A percentile compares a stretch with the other conserved stretches of the same genome.
Conservation (phyloP, 2,329 filamentous ascomycete species). For the Sporothrix luriei region DNA sequence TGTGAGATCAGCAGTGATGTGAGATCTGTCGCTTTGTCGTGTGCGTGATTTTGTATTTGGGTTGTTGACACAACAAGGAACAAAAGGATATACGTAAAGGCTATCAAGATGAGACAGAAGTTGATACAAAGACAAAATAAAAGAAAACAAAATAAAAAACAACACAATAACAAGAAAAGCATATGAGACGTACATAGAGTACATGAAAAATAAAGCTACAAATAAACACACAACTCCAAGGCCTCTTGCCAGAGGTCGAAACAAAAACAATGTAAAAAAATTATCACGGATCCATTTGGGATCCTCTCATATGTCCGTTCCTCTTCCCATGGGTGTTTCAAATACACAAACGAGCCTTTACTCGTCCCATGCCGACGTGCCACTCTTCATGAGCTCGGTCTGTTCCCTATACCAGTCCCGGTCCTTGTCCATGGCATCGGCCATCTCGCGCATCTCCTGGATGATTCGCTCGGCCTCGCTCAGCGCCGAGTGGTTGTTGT, state of each 20-base stretch:
- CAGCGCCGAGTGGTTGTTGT: background rate
- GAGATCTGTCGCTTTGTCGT: background rate
- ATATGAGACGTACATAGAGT: background rate
- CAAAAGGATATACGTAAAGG: background rate
- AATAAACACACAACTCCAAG: background rate
- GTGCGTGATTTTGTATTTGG: background rate
- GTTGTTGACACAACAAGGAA: conserved; percentile 8
- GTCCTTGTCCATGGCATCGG: conserved; percentile 52
- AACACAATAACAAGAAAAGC: background rate
- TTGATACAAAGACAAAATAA: background rate
- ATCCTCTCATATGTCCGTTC: background rate
- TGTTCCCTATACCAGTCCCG: conserved; percentile 53
- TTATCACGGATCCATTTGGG: no score
- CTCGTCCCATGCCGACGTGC: conserved; percentile 30
- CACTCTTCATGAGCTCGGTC: conserved; percentile 45
- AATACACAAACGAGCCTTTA: background rate
- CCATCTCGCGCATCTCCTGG: conserved; percentile 48
- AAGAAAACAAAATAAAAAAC: background rate
- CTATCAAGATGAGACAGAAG: background rate
- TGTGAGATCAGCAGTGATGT: background rate
- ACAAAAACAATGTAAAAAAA: background rate
- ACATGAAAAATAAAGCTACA: background rate
- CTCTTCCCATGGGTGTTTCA: background rate
- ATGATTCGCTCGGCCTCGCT: conserved; percentile 44
- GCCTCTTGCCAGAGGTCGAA: conserved; percentile 14